These are phyloP conservation scores for Aspergillus glaucus DNA, from an alignment of 2,329 filamentous ascomycete species.

Conservation along the genomic window DNA sequence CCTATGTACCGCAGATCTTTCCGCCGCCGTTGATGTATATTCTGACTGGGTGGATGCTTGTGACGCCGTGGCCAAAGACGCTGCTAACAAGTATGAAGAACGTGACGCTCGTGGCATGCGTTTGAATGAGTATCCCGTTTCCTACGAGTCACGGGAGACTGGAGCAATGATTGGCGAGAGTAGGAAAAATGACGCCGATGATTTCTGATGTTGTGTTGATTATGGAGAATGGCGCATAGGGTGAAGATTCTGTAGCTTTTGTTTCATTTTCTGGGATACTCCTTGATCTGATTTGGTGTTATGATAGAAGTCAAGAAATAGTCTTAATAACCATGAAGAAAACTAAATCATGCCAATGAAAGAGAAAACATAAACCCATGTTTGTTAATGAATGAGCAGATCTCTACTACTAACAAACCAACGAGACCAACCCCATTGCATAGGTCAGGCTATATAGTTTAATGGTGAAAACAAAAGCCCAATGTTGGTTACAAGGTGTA, in stretches of 20 bases:
- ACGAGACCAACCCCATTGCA: too few relatives aligned
- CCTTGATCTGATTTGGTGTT: too few relatives aligned
- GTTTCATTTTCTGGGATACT: neutral
- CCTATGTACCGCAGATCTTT: constrained; percentile 58
- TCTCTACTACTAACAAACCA: too few relatives aligned
- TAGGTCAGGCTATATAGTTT: too few relatives aligned
- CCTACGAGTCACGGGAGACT: constrained; percentile 13
- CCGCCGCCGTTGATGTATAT: constrained; percentile 89
- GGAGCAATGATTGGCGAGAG: constrained; percentile 11
- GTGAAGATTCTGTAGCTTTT: constrained; percentile 8
- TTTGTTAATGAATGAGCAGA: too few relatives aligned
- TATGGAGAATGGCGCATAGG: constrained; percentile 17
- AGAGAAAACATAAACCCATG: too few relatives aligned
- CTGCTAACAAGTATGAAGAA: constrained; percentile 35
- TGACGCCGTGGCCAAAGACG: constrained; percentile 62
- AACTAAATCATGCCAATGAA: too few relatives aligned
- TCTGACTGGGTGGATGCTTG: constrained; percentile 98
- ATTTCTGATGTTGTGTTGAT: constrained; percentile 18
- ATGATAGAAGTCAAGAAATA: too few relatives aligned
- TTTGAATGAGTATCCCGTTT: constrained; percentile 11
- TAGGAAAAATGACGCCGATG: constrained; percentile 20
- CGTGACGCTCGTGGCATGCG: constrained; percentile 11
- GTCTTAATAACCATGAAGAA: too few relatives aligned
- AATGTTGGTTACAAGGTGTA: constrained; percentile 66
- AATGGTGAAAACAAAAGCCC: neutral